These are phyloP conservation scores for Fusarium brevicatenulatum DNA, from an alignment of 2,329 filamentous ascomycete genomes.

Conservation along the genomic window DNA sequence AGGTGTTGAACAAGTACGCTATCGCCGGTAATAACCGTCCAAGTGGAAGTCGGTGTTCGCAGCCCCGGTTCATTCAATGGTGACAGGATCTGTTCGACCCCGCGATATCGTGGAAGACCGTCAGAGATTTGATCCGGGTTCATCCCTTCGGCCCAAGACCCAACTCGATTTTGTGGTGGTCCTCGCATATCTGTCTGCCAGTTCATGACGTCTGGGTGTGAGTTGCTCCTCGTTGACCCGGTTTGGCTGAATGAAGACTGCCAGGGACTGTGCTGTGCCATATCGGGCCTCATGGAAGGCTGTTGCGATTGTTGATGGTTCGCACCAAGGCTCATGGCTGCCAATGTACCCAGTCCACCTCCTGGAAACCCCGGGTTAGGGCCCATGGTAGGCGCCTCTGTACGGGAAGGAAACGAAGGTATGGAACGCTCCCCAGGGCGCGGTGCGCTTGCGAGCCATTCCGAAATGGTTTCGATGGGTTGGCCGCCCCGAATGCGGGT, in stretches of 20 bases:
- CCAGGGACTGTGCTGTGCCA: slow-evolving; percentile 60
- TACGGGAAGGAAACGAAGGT: slow-evolving; percentile 41
- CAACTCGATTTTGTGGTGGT: slow-evolving; percentile 58
- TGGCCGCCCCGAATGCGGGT: slow-evolving; percentile 64
- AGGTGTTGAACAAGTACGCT: slow-evolving; percentile 69
- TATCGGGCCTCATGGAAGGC: slow-evolving; percentile 50
- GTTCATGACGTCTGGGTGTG: slow-evolving; percentile 58
- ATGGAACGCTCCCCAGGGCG: slow-evolving; percentile 47
- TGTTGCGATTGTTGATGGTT: slow-evolving; percentile 47
- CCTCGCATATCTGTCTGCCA: slow-evolving; percentile 55
- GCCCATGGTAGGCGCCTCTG: slow-evolving; percentile 31
- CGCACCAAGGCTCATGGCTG: slow-evolving; percentile 48
- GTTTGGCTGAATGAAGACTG: slow-evolving; percentile 59
- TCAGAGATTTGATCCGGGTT: slow-evolving; percentile 48
- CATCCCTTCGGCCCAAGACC: slow-evolving; percentile 60
- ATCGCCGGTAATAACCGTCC: slow-evolving; percentile 72
- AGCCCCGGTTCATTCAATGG: slow-evolving; percentile 57
- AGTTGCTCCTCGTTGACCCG: slow-evolving; percentile 58
- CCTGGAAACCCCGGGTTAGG: slow-evolving; percentile 45
- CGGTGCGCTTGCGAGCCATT: slow-evolving; percentile 58
- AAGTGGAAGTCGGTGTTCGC: slow-evolving; percentile 57
- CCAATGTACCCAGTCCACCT: slow-evolving; percentile 42
- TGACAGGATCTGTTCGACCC: slow-evolving; percentile 60
- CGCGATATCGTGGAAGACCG: slow-evolving; percentile 50
- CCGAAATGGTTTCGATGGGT: slow-evolving; percentile 64